Conservation (phyloP, 768 basidiomycete genomes). For the Suillus subluteus region DNA sequence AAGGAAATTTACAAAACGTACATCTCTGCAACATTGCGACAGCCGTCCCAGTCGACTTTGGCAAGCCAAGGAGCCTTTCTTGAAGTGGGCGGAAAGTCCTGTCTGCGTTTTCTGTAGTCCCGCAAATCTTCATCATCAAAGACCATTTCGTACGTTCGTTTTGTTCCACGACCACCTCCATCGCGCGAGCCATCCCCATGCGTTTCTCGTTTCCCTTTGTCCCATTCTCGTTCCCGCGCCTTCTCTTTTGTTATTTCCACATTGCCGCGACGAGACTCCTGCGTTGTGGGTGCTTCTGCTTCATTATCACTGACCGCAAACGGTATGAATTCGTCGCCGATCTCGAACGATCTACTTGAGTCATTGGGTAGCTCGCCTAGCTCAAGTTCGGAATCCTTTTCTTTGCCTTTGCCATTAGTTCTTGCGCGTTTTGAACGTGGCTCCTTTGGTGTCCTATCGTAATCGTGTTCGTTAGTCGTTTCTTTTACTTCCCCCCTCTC, state of each 20-base stretch:
- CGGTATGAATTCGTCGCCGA: slow-evolving; percentile 38
- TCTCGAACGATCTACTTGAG: slow-evolving; percentile 20
- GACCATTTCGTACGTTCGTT: slow-evolving; percentile 49
- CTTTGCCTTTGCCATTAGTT: slow-evolving; percentile 18
- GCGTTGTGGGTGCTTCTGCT: slow-evolving; percentile 14
- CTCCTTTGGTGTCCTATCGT: slow-evolving; percentile 16
- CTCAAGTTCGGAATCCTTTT: slow-evolving; percentile 20
- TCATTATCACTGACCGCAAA: slow-evolving; percentile 24
- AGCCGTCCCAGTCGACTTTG: slow-evolving; percentile 70
- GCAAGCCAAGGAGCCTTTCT: slow-evolving; percentile 72
- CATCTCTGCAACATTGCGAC: slow-evolving; percentile 84
- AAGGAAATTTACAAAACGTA: slow-evolving; percentile 43
- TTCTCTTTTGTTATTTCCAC: slow-evolving; percentile 24
- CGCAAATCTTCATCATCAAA: slow-evolving; percentile 48
- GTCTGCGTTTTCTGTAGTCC: slow-evolving; percentile 47
- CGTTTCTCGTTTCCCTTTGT: slow-evolving; percentile 36
- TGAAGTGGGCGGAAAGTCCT: slow-evolving; percentile 52
- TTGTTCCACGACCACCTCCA: slow-evolving; percentile 29
- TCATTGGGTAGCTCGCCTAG: slow-evolving; percentile 18
- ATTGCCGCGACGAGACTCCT: slow-evolving; percentile 20
- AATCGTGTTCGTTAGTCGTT: neutral
- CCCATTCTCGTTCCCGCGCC: slow-evolving; percentile 43
- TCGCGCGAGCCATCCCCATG: slow-evolving; percentile 29
- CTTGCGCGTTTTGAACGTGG: slow-evolving; percentile 24
- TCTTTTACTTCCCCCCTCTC: slow-evolving; percentile 10